Conservation (phyloP, 331 rosid genomes). For the Pyrus hybrid region DNA sequence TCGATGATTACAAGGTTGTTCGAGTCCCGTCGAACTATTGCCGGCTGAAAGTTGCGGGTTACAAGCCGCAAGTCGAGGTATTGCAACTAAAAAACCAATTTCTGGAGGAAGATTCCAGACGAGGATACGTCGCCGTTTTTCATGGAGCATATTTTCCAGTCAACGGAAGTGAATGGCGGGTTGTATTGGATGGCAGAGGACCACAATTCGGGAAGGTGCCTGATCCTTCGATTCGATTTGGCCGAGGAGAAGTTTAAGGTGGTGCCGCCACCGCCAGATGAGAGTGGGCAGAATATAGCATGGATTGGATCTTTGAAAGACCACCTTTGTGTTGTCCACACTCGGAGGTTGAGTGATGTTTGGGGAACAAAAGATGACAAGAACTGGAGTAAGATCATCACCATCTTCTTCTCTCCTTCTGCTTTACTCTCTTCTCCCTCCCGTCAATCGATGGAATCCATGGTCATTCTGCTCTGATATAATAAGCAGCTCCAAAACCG, state of each 20-base stretch:
- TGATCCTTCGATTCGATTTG: constrained; percentile 27
- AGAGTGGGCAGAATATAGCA: not conserved
- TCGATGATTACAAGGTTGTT: constrained; percentile 29
- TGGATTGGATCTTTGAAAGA: constrained; percentile 23
- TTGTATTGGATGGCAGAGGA: constrained; percentile 29
- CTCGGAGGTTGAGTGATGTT: constrained; percentile 19
- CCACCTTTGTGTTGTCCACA: constrained; percentile 18
- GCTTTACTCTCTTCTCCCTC: too few relatives aligned
- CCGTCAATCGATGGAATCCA: too few relatives aligned
- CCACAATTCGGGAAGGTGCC: not conserved
- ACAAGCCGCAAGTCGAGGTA: constrained; percentile 23
- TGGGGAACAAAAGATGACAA: constrained; percentile 24
- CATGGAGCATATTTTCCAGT: constrained; percentile 29
- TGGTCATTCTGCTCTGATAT: not conserved
- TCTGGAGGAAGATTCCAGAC: constrained; percentile 33
- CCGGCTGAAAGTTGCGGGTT: constrained; percentile 10
- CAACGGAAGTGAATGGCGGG: constrained; percentile 22
- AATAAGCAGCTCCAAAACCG: not conserved
- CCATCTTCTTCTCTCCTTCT: too few relatives aligned
- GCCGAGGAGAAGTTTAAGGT: constrained; percentile 23
- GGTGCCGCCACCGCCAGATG: constrained; percentile 14
- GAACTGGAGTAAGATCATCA: constrained; percentile 20
- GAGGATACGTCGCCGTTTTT: constrained; percentile 20
- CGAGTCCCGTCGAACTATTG: constrained; percentile 35
- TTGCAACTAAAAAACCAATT: constrained; percentile 16